Evolutionary conservation across 345 rosid species (phyloP), one percentile per base, ranked within the genome.

Genomic region (Tarenaya hassleriana): DNA sequence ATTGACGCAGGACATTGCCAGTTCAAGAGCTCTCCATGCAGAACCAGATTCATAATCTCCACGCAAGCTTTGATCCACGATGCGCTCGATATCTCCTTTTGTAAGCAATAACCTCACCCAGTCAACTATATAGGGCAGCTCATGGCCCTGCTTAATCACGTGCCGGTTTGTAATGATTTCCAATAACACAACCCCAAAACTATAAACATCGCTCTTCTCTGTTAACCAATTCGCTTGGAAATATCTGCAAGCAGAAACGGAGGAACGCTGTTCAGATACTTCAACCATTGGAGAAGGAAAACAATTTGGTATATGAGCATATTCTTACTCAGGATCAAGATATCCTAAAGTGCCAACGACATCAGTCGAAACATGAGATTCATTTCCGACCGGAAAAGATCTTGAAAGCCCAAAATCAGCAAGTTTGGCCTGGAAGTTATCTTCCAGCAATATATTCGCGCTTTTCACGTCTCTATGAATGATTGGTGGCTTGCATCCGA

Each of bases 321-420:
- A 24, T 24, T 2, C 29, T 67, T 63, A 76, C 81, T 73, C 73
- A 18, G 77, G 77, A 50, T 69, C 75, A 1, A 67, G 47, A 24
- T 76, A 67, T 7, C 77, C 81, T 3, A 55, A 32, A 0, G 81
- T 76, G 33, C 81, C 77, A 0, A 41, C 41, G 6, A 69, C 60
- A 1, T 12, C 3, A 37, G 75, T 53, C 4, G 65, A 13, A n/a
- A 61, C 55, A 50, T 3, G 56, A 5, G 47, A 50, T 0, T 40
- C 57, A 4, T 43, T 58, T 14, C 64, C 73, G 8, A 47, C 19
- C 15, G 67, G 51, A 40, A 67, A 57, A 41, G 50, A 34, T 42
- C 54, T 67, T 10, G 81, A 76, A 0, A 73, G 35, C 24, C 81
- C 77, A 42, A 76, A 76, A 46, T 76, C 77, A 0, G 77, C 52